Conservation (phyloP, 2,329 filamentous ascomycete species). For the Biscogniauxia marginata region DNA sequence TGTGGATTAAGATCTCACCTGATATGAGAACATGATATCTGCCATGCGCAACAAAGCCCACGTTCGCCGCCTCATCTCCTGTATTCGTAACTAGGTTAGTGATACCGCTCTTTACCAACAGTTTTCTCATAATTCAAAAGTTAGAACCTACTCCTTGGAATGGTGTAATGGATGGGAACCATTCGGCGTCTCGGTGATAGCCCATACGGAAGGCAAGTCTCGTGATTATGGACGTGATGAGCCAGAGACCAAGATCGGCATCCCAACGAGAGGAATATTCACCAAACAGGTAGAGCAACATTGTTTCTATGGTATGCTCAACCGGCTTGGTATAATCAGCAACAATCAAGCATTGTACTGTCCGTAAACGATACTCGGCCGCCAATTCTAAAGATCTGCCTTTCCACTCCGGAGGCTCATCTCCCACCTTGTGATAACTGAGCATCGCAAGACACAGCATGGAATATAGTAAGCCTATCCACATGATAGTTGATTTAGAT, state of each 20-base stretch:
- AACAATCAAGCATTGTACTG: conserved; percentile 73
- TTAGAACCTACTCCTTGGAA: conserved; percentile 62
- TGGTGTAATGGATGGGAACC: conserved; percentile 68
- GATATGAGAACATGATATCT: conserved; percentile 76
- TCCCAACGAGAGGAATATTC: conserved; percentile 74
- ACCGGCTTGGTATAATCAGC: conserved; percentile 76
- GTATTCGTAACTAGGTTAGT: conserved; percentile 11
- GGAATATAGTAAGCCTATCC: conserved; percentile 74
- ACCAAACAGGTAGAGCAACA: conserved; percentile 72
- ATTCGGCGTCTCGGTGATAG: conserved; percentile 75
- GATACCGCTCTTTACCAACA: background rate
- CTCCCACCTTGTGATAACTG: conserved; percentile 75
- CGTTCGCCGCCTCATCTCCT: conserved; percentile 69
- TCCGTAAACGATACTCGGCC: conserved; percentile 65
- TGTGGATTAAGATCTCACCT: conserved; percentile 51
- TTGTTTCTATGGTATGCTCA: conserved; percentile 74
- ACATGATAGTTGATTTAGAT: conserved; percentile 70
- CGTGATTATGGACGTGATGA: conserved; percentile 55
- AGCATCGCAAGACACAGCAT: conserved; percentile 76
- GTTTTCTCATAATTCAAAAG: background rate
- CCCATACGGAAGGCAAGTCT: conserved; percentile 67
- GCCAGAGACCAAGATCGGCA: conserved; percentile 66
- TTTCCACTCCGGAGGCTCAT: conserved; percentile 76
- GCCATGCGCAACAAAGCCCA: conserved; percentile 72
- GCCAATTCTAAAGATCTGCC: conserved; percentile 62